Base-by-base conservation (phyloP, 129 eudicot genomes). In the Rutidosis leptorrhynchoides region DNA sequence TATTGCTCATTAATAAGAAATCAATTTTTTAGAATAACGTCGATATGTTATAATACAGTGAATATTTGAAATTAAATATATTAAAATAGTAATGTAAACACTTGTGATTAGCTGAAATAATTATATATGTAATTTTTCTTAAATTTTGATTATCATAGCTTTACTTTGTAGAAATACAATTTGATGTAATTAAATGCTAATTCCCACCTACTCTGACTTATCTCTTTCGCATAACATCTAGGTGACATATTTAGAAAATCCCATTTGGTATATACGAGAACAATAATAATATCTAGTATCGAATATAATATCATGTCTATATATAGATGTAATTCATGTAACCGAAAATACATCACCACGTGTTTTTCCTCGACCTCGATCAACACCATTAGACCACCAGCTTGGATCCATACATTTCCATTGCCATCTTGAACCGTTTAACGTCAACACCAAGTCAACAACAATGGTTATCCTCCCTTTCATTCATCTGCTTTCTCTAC, bases 391-490 rank as follows among this genome's bases (percentile, higher is more conserved):
- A 37, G 12, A 37, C 15, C 42, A 33, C 42, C 42, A 33, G 11
- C 42, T 33, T 28, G 5, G 5, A 0, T 33, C 42, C 12, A 3
- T 33, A 10, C 42, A 33, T 33, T 33, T 53, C 43, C 68, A 30
- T 32, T 49, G 14, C 9, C 20, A 59, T 8, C 29, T 15, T 15
- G 15, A 5, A 40, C 33, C 22, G 22, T 37, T 40, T 67, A 14
- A 28, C 23, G 15, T 48, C 74, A 14, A 30, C 40, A n/a, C n/a
- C n/a, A n/a, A n/a, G n/a, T n/a, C n/a, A 49, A 30, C 74, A 27
- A 46, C 72, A 74, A 80, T 80, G 81, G 16, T 19, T 6, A 32
- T 58, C 48, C 55, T 74, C 69, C 67, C 72, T 28, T 74, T 62
- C 19, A 28, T 70, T 56, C 73, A 73, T 19, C 72, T 71, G 46